Evolutionary conservation across 495 filamentous ascomycete genomes (phyloP).

Genomic region (Penicillium diatomitis): DNA sequence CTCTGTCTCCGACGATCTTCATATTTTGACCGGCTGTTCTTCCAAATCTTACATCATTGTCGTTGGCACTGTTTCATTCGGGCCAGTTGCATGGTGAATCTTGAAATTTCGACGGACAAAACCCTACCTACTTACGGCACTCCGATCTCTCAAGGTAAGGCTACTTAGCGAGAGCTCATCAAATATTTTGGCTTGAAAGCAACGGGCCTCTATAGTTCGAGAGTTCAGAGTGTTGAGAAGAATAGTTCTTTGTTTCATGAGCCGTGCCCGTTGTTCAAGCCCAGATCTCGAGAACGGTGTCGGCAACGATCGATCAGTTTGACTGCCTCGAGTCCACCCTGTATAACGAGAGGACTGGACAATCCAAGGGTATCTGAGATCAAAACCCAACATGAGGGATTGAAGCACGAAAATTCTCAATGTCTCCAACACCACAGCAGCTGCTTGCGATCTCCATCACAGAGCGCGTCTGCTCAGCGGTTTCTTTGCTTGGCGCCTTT

Average conservation of each 20-base stretch:
- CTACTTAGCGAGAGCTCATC: too few relatives aligned
- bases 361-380: neutral
- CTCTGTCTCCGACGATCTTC: neutral
- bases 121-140: too few relatives aligned
- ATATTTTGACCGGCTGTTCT: neutral
- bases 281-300: too few relatives aligned
- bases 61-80: neutral
- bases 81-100: neutral
- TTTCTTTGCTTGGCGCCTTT: constrained; percentile 63
- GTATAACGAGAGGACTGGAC: neutral
- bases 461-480: constrained; percentile 57
- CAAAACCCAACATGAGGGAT: neutral
- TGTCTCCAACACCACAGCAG: constrained; percentile 2
- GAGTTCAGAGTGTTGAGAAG: too few relatives aligned
- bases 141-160: too few relatives aligned
- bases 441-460: constrained; percentile 45
- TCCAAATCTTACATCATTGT: neutral
- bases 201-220: too few relatives aligned
- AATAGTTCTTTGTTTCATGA: too few relatives aligned
- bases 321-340: too few relatives aligned
- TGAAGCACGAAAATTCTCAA: neutral
- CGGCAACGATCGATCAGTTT: too few relatives aligned
- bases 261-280: too few relatives aligned
- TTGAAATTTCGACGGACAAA: too few relatives aligned
- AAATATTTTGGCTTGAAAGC: too few relatives aligned